phyloP scores from a whole-genome alignment of 495 filamentous ascomycete species.

The Lentithecium fluviatile region DNA sequence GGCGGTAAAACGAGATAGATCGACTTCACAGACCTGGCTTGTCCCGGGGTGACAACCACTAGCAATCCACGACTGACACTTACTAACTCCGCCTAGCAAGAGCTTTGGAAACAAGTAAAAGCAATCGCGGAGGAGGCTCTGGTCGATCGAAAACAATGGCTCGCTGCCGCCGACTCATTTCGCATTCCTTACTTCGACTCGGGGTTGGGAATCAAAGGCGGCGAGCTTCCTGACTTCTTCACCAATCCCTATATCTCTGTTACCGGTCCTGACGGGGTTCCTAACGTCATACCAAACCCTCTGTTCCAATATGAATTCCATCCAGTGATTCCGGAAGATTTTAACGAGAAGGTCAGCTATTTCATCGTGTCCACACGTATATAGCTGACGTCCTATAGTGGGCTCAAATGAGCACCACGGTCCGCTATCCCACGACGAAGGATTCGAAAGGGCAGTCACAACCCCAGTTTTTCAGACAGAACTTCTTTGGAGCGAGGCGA shows the following conservation, averaged over 20 bases:
- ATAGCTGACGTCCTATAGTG: background rate
- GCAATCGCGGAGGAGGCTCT: background rate
- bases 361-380: background rate
- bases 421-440: constrained; percentile 2
- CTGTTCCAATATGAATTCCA: constrained; percentile 24
- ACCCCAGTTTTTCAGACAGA: too few relatives aligned
- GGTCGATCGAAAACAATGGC: background rate
- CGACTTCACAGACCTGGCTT: too few relatives aligned
- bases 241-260: constrained; percentile 4
- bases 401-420: background rate
- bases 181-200: constrained; percentile 35
- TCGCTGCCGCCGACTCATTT: constrained; percentile 11
- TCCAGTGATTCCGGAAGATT: constrained; percentile 13
- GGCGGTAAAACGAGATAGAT: too few relatives aligned
- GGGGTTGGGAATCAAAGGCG: constrained; percentile 5
- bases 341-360: constrained; percentile 3
- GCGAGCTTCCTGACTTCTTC: constrained; percentile 14
- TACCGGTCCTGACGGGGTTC: background rate
- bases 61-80: background rate
- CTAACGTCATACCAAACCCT: constrained; percentile 14
- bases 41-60: background rate
- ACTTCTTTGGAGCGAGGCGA: too few relatives aligned
- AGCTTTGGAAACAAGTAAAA: constrained; percentile 22
- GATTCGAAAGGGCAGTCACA: too few relatives aligned
- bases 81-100: constrained; percentile 8